phyloP scores from a whole-genome alignment of 768 basidiomycete genomes.

The Mycena leptocephala region DNA sequence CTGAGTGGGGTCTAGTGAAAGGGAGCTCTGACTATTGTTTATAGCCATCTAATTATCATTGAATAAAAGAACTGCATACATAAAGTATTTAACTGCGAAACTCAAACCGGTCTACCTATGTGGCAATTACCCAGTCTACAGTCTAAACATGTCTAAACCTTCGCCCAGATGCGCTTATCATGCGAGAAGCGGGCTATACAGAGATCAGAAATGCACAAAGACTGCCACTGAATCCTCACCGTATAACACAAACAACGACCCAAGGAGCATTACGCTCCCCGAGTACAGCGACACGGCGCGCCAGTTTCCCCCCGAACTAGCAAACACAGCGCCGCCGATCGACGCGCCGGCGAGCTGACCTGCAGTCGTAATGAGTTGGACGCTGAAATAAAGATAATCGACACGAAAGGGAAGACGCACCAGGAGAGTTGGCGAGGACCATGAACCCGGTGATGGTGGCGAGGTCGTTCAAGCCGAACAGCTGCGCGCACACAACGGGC shows the following conservation, averaged over 20 bases:
- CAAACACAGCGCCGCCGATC: slow-evolving; percentile 49
- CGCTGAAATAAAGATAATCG: neutral
- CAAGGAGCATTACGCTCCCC: slow-evolving; percentile 47
- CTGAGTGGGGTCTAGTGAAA: too few relatives aligned
- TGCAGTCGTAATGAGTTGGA: neutral
- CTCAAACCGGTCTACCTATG: too few relatives aligned
- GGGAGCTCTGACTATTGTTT: too few relatives aligned
- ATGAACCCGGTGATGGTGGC: slow-evolving; percentile 45
- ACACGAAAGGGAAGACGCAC: slow-evolving; percentile 3
- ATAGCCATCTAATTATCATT: too few relatives aligned
- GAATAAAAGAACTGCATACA: too few relatives aligned
- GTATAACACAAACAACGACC: slow-evolving; percentile 47
- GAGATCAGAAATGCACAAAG: neutral
- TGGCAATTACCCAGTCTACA: too few relatives aligned
- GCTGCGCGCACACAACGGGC: slow-evolving; percentile 48
- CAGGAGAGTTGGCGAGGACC: slow-evolving; percentile 42
- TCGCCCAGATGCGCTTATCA: slow-evolving; percentile 37
- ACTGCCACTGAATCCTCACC: slow-evolving; percentile 36
- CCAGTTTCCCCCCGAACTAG: slow-evolving; percentile 49
- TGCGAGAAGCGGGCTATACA: slow-evolving; percentile 33
- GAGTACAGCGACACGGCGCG: slow-evolving; percentile 46
- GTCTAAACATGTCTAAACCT: slow-evolving; percentile 14
- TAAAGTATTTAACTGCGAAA: too few relatives aligned
- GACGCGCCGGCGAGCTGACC: slow-evolving; percentile 52
- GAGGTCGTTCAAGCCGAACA: slow-evolving; percentile 43